Conservation (phyloP, 768 basidiomycete genomes). For the Hericium coralloides region DNA sequence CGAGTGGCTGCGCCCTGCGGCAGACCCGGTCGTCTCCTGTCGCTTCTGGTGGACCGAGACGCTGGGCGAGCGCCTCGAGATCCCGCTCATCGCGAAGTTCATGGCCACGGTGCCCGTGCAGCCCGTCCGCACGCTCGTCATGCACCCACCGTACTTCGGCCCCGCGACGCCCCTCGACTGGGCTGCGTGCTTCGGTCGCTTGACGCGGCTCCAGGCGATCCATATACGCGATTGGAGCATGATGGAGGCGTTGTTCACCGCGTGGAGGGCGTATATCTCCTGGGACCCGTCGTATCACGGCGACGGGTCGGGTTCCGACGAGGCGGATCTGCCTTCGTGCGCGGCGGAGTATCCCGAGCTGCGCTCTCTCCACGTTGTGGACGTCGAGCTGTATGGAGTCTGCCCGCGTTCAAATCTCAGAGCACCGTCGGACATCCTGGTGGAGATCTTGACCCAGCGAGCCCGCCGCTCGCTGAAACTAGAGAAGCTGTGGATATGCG, state of each 20-base stretch:
- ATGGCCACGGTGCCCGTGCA: neutral
- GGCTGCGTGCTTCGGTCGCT: neutral
- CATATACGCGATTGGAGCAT: neutral
- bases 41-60: neutral
- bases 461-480: no score
- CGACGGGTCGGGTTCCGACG: neutral
- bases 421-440: no score
- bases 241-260: neutral
- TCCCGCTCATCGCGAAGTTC: neutral
- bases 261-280: neutral
- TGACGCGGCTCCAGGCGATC: neutral
- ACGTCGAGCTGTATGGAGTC: neutral
- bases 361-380: neutral
- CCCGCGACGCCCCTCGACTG: neutral
- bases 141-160: neutral
- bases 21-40: neutral
- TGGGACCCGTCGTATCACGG: neutral
- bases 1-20: neutral
- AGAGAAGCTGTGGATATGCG: no score
- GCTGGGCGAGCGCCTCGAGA: neutral
- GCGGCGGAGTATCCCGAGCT: neutral
- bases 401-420: no score
- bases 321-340: neutral
- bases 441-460: no score
- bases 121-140: neutral